A percentile compares a stretch with the other conserved stretches of the same genome.
Evolutionary conservation across 179 eudicot species (phyloP).

Genomic region (Carnegiea gigantea): DNA sequence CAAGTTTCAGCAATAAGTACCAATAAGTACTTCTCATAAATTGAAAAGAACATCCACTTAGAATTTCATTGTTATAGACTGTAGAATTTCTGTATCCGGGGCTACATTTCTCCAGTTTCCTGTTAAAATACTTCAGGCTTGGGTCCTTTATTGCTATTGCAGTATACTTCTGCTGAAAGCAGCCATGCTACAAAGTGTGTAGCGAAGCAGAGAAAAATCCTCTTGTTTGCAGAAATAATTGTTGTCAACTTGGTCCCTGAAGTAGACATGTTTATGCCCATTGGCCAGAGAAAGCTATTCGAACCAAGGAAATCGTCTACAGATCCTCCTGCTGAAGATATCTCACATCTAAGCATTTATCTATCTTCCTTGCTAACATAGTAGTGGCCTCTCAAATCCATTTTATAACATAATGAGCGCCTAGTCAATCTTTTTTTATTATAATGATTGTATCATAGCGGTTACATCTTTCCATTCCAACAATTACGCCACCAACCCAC

Average conservation of each 20-base stretch:
- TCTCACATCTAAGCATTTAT: not conserved
- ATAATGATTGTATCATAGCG: not conserved
- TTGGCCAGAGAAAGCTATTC: not conserved
- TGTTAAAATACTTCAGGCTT: not conserved
- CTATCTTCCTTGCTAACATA: not conserved
- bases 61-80: not conserved
- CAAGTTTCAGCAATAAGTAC: too few relatives aligned
- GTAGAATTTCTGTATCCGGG: not conserved
- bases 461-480: not conserved
- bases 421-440: too few relatives aligned
- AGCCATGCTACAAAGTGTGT: not conserved
- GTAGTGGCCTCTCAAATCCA: not conserved
- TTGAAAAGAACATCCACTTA: too few relatives aligned
- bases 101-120: not conserved
- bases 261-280: not conserved
- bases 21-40: too few relatives aligned
- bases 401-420: not conserved
- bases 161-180: not conserved
- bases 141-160: not conserved
- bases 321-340: not conserved
- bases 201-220: not conserved
- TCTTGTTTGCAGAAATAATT: not conserved
- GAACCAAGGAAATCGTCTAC: not conserved
- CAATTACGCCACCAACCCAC: not conserved
- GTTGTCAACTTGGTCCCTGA: not conserved